A percentile compares a stretch with the other conserved stretches of the same genome.
phyloP scores from a whole-genome alignment of 306 rosid species.

The Prunus dulcis region DNA sequence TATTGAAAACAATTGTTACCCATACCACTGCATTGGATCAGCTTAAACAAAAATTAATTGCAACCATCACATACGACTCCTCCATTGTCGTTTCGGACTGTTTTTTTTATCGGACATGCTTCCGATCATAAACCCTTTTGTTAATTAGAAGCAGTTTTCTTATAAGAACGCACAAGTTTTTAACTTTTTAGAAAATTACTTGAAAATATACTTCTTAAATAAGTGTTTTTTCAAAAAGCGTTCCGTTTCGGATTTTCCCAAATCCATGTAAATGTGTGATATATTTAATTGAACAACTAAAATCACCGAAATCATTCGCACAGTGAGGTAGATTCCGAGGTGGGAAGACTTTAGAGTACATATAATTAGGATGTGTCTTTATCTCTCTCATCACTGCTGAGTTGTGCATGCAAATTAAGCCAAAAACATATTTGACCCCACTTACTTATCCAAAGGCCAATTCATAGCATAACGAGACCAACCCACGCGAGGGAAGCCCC shows the following conservation, averaged over 20 bases:
- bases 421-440: slow-evolving; percentile 4
- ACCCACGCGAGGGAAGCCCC: background rate
- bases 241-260: no score
- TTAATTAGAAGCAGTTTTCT: no score
- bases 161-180: no score
- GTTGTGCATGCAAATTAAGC: background rate
- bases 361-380: background rate
- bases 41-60: background rate
- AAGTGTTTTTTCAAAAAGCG: no score
- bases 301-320: background rate
- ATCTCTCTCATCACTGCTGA: background rate
- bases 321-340: slow-evolving; percentile 2
- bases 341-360: background rate
- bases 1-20: background rate
- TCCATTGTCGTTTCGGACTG: background rate
- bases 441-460: background rate
- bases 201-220: no score
- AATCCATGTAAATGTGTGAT: no score
- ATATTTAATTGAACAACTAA: background rate
- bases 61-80: background rate
- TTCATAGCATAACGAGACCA: background rate
- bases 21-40: background rate
- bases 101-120: no score
- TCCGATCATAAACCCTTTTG: no score
- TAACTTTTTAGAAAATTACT: no score